phyloP scores from a whole-genome alignment of 306 rosid genomes.

The Vigna radiata region DNA sequence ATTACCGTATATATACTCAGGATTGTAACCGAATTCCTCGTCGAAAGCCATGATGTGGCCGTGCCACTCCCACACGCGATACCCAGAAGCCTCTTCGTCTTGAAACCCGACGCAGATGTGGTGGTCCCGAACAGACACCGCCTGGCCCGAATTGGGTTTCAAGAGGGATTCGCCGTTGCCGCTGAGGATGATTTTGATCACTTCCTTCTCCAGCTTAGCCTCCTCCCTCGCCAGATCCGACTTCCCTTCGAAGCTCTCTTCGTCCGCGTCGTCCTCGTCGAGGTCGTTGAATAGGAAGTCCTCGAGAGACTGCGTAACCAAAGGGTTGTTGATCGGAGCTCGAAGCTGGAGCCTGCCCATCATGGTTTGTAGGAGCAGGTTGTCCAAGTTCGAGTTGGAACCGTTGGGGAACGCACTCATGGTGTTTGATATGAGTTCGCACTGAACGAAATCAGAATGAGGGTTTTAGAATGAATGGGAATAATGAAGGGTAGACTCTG shows the following conservation, averaged over 20 bases:
- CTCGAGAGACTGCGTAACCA: constrained; percentile 74
- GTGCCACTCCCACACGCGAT: constrained; percentile 99
- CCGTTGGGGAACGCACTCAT: constrained; percentile 61
- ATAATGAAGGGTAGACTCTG: too few species aligned
- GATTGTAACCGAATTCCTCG: constrained; percentile 78
- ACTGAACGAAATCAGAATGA: neutral
- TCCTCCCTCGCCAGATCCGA: constrained; percentile 37
- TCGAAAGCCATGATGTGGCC: constrained; percentile 87
- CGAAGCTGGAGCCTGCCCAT: constrained; percentile 59
- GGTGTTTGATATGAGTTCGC: neutral
- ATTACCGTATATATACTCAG: constrained; percentile 91
- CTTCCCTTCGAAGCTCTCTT: neutral
- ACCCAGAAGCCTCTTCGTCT: constrained; percentile 76
- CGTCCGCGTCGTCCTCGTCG: constrained; percentile 38
- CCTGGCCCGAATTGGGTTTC: constrained; percentile 88
- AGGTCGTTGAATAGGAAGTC: constrained; percentile 54
- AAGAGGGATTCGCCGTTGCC: constrained; percentile 69
- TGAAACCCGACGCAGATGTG: constrained; percentile 85
- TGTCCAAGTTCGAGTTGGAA: constrained; percentile 51
- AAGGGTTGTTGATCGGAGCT: constrained; percentile 53
- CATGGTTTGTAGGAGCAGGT: constrained; percentile 69
- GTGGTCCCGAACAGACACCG: constrained; percentile 77
- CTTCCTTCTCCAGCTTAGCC: constrained; percentile 67
- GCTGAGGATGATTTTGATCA: constrained; percentile 63
- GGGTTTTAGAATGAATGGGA: neutral